Base-by-base conservation (phyloP, 805 yeast genomes). In the Starmerella powellii region DNA sequence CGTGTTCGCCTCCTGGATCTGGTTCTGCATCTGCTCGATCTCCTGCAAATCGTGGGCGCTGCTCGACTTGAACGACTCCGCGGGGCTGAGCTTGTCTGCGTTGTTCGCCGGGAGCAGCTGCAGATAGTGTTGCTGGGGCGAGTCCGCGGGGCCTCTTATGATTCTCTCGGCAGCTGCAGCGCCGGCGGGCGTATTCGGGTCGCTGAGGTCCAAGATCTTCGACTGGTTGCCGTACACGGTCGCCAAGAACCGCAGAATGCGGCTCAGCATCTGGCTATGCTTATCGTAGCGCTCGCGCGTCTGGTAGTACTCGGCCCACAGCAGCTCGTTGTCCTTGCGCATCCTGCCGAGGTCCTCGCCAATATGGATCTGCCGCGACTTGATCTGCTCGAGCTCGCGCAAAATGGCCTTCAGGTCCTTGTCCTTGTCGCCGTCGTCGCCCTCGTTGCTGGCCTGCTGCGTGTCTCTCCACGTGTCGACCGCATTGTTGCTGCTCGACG, bases 231-330 rank as follows among this genome's bases (percentile, higher is more conserved):
- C 87, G 54, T 80, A 81, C 3, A 88, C 72, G 5, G 87, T 74
- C 2, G 95, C 93, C 54, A 91, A 66, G 51, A 91, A 88, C 52
- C 91, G 74, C 54, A 91, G 63, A 38, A 91, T 88, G 49, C 83
- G 80, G 50, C 86, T 94, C 42, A 91, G 67, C 18, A 95, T 84
- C 48, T 82, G 88, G 31, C 88, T 77, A 58, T 91, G 97, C 27
- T 78, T 71, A 53, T 80, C 75, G 60, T 87, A 83, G 49, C 87
- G 73, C 58, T 88, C 96, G 41, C 96, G 70, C 5, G 88, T 79
- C 44, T 77, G 64, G 57, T 71, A 78, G 55, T 85, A 80, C 57
- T 91, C 97, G 47, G 80, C 78, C 98, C 98, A 91, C 34, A 91
- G 63, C 54, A 84, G 61, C 58, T 84, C 88, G 63, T 88, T 91